Evolutionary conservation across 257 asterid genomes (phyloP).

Genomic region (Hygrophila difformis): DNA sequence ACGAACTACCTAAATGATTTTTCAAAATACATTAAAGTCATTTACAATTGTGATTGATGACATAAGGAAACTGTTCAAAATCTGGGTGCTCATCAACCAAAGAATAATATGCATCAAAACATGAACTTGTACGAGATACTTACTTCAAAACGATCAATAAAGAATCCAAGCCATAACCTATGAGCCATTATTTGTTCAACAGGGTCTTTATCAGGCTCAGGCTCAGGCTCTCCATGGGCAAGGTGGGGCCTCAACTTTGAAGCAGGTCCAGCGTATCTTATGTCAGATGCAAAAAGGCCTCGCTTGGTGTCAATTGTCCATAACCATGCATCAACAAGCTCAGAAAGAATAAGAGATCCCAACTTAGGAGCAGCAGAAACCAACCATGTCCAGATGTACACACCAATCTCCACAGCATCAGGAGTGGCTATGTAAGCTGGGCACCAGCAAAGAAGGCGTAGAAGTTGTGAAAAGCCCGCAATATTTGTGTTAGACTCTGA

Average conservation of each 20-base stretch:
- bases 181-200: conserved; percentile 93
- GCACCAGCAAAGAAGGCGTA: conserved; percentile 99
- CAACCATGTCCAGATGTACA: conserved; percentile 95
- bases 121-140: conserved; percentile 14
- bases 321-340: conserved; percentile 98
- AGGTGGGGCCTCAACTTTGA: conserved; percentile 98
- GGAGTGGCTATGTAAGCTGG: conserved; percentile 94
- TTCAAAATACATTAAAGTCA: too few species aligned
- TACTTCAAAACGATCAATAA: conserved; percentile 96
- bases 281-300: conserved; percentile 92
- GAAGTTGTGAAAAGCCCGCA: conserved; percentile 92
- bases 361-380: conserved; percentile 98
- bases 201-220: conserved; percentile 69
- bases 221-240: conserved; percentile 91
- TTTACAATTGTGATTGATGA: conserved; percentile 6
- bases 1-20: conserved; percentile 71
- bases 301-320: conserved; percentile 98
- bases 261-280: conserved; percentile 78
- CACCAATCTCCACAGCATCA: conserved; percentile 97
- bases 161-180: conserved; percentile 94
- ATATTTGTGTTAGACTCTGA: conserved; percentile 58
- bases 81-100: conserved; percentile 7
- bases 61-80: conserved; percentile 8
- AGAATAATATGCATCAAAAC: background rate
- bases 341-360: conserved; percentile 95